phyloP scores from a whole-genome alignment of 129 eudicot species.

The Lonicera japonica region DNA sequence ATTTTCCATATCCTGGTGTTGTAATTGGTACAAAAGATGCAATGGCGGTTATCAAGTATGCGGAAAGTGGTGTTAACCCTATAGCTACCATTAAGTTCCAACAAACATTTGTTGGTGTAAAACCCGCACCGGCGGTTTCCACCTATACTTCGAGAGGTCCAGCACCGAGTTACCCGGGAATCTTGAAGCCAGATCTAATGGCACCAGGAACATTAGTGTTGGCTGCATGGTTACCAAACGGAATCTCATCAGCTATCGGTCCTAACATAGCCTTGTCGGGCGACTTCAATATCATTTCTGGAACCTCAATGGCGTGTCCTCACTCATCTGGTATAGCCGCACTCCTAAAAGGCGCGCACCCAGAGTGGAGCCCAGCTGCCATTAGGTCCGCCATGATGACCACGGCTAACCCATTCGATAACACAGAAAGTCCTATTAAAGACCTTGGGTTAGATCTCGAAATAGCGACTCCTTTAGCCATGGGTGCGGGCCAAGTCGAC shows the following conservation, averaged over 20 bases:
- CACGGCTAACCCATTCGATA: conserved; percentile 25
- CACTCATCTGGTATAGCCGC: conserved; percentile 36
- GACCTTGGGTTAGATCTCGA: background rate
- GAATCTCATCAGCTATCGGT: background rate
- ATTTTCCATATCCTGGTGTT: conserved; percentile 31
- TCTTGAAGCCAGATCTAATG: conserved; percentile 43
- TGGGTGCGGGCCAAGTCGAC: conserved; percentile 41
- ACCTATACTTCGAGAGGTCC: conserved; percentile 47
- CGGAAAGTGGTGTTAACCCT: conserved; percentile 1
- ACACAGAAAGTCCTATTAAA: conserved; percentile 5
- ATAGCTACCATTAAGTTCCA: conserved; percentile 33
- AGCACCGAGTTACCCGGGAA: conserved; percentile 25
- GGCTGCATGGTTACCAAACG: conserved; percentile 33
- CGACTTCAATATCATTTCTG: conserved; percentile 2
- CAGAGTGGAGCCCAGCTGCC: conserved; percentile 40
- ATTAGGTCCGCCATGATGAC: conserved; percentile 36
- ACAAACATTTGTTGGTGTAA: conserved; percentile 33
- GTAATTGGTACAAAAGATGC: conserved; percentile 23
- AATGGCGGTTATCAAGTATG: conserved; percentile 23
- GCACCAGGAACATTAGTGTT: conserved; percentile 40
- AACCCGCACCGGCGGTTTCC: conserved; percentile 38
- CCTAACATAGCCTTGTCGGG: background rate
- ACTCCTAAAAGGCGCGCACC: conserved; percentile 34
- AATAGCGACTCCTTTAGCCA: conserved; percentile 24
- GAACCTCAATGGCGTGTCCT: conserved; percentile 48